Evolutionary conservation across 768 basidiomycete species (phyloP).

Genomic region (Leccinum variicolor): DNA sequence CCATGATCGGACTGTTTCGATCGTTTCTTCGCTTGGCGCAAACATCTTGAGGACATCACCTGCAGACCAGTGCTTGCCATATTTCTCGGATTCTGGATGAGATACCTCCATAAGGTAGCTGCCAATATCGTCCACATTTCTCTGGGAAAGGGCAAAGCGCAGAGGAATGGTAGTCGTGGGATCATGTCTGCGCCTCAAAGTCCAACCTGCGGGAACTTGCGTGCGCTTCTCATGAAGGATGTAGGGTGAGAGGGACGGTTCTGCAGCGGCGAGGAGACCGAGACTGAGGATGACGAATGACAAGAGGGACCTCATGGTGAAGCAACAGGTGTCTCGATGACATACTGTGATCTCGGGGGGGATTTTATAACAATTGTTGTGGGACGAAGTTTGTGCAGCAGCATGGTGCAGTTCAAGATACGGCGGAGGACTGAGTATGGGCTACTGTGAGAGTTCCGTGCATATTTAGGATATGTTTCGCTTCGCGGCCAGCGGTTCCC

Average conservation of each 20-base stretch:
- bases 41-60: conserved; percentile 27
- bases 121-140: conserved; percentile 27
- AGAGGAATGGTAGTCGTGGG: conserved; percentile 27
- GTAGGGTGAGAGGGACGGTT: conserved; percentile 19
- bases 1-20: conserved; percentile 28
- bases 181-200: conserved; percentile 34
- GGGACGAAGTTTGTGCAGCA: conserved; percentile 4
- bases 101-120: conserved; percentile 32
- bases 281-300: conserved; percentile 15
- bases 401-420: conserved; percentile 8
- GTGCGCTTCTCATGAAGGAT: conserved; percentile 40
- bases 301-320: conserved; percentile 15
- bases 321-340: neutral
- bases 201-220: conserved; percentile 36
- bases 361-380: conserved; percentile 12
- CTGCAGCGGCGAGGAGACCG: conserved; percentile 17
- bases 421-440: neutral
- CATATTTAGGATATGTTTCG: neutral
- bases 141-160: conserved; percentile 32
- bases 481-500: neutral
- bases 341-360: neutral
- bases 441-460: neutral
- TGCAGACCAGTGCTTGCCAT: conserved; percentile 32
- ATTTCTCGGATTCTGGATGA: conserved; percentile 31
- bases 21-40: conserved; percentile 23